Base-by-base conservation (phyloP, 257 asterid genomes). In the Gentiana macrophylla region DNA sequence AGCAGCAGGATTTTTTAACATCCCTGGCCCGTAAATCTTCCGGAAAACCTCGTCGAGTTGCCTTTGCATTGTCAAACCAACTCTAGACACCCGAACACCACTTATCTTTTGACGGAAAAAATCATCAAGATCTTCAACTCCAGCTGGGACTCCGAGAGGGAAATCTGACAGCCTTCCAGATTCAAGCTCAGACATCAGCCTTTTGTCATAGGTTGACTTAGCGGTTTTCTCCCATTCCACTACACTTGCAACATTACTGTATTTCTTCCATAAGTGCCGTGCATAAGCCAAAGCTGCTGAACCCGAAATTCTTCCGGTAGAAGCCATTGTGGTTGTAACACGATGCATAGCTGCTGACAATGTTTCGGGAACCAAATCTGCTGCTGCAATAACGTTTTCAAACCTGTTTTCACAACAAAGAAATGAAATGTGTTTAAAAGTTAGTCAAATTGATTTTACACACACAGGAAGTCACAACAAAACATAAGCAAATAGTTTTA, bases 51-150 rank as follows among this genome's bases (percentile, higher is more conserved):
- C 99, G 71, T 80, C 94, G 33, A 88, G 75, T 56, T 78, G 87
- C 71, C 83, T 82, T 59, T 86, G 83, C 99, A 92, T 92, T 79
- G 72, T 84, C 79, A 69, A 57, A 63, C 84, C 95, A 72, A 86
- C 91, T 80, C 97, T 85, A 46, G 99, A 81, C 44, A 65, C 76
- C 32, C 97, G 82, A 62, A 69, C 79, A 59, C 94, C 77, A 64
- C 68, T 88, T 68, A 92, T 88, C 79, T 88, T 92, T 74, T 92
- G 94, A 60, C 94, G 94, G 69, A 88, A 76, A 73, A 76, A 88
- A 74, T 88, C 97, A 73, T 92, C 99, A 43, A 71, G 89, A 67
- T 92, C 99, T 69, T 81, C 97, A 43, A 92, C 94, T 64, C 99
- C 99, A 3, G 80, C 83, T 52, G 95, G 95, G 48, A 81, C 99